Percentiles rank a stretch among this genome's conserved stretches.
phyloP scores from a whole-genome alignment of 2,329 filamentous ascomycete genomes.

The Sporothrix protearum region DNA sequence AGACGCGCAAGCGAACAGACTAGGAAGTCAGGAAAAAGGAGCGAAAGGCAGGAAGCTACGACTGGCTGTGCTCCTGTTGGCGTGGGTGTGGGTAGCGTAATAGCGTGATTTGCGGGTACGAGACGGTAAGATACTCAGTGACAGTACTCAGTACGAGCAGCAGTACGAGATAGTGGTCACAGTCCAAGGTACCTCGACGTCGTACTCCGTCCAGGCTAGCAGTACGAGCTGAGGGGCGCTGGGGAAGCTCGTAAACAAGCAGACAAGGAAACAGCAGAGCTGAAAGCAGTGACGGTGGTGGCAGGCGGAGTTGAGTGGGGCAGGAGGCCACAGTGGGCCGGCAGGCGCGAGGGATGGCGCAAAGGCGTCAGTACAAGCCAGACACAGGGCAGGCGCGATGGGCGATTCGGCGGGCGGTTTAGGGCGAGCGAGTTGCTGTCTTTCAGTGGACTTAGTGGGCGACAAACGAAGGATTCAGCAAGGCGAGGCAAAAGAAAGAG shows the following conservation, averaged over 20 bases:
- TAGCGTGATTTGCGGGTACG: neutral
- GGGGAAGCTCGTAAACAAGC: neutral
- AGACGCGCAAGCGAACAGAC: neutral
- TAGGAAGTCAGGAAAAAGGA: neutral
- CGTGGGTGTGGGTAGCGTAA: neutral
- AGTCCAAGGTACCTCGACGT: no score
- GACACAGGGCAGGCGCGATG: neutral
- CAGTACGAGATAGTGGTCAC: conserved; percentile 1
- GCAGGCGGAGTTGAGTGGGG: conserved; percentile 2
- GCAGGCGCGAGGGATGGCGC: neutral
- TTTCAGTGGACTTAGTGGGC: neutral
- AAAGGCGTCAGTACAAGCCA: neutral
- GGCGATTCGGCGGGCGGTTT: neutral
- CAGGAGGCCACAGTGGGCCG: neutral
- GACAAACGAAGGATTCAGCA: neutral
- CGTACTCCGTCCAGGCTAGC: neutral
- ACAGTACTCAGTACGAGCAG: no score
- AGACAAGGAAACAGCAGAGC: neutral
- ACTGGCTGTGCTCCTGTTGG: neutral
- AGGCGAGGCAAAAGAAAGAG: neutral
- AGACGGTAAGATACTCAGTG: no score
- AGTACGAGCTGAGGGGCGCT: conserved; percentile 12
- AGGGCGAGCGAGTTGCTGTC: neutral
- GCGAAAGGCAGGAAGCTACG: neutral
- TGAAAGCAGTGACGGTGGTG: neutral